Evolutionary conservation across 352 stramenopile genomes (phyloP), one percentile per base, ranked within the genome.

Genomic region (Globisporangium yorkense): DNA sequence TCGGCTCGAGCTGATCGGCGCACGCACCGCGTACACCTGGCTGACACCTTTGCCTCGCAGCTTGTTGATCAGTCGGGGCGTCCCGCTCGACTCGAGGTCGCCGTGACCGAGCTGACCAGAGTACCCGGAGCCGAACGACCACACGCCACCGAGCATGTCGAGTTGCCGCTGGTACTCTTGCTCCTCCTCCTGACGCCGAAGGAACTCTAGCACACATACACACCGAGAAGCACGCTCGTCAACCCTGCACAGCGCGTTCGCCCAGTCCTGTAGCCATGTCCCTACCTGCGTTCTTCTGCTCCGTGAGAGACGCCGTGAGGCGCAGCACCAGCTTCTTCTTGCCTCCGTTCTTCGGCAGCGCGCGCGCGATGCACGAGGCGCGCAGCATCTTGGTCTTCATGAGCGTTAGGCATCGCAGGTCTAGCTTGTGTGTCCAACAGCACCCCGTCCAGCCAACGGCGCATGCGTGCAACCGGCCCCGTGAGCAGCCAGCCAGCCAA

Each of bases 311-410:
- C 3, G 52, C 75, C 0, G 57, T 88, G 2, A 92, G 56, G 2
- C 75, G 71, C 45, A 88, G 62, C 5, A 87, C 75, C 13, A 93
- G 65, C 3, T 67, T 70, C 2, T 72, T 67, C 54, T 90, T 93
- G 6, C 76, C 75, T n/a, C 84, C 84, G 71, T 87, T 89, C 50
- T 72, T 78, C 0, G 57, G 53, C 12, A 93, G 62, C 0, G 68
- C 76, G 16, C 84, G 72, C 3, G 84, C 82, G 35, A 92, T 84
- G 33, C 84, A 93, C 12, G 84, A 83, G 1, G 84, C 84, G 18
- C 78, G 80, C 56, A 92, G 66, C 75, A 92, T 92, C 55, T 92
- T 92, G 56, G 70, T 80, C 66, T 93, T 90, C 75, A 93, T 87
- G 1, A 93, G 71, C 33, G 77, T 83, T 48, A 93, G 53, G 37